Evolutionary conservation across 805 yeast species (phyloP).

Genomic region (Candida mattraensis): DNA sequence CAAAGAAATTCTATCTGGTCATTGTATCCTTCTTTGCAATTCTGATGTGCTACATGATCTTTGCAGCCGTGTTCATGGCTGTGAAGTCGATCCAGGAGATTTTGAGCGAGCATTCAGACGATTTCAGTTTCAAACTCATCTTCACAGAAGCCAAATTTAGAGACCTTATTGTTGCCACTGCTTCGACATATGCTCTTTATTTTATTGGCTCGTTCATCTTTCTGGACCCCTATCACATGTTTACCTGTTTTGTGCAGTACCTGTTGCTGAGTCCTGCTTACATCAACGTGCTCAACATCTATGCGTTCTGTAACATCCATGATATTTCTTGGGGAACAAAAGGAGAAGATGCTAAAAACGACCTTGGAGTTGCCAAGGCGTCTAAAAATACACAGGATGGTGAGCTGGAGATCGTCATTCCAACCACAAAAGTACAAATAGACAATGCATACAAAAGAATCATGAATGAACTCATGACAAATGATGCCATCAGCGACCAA

Average conservation of each 20-base stretch:
- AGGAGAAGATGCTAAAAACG: constrained; percentile 72
- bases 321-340: constrained; percentile 98
- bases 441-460: constrained; percentile 71
- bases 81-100: constrained; percentile 54
- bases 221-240: constrained; percentile 90
- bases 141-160: constrained; percentile 73
- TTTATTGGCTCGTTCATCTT: constrained; percentile 75
- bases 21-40: constrained; percentile 82
- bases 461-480: constrained; percentile 54
- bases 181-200: constrained; percentile 81
- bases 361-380: constrained; percentile 78
- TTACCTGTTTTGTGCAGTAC: constrained; percentile 84
- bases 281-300: constrained; percentile 86
- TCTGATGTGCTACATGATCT: constrained; percentile 83
- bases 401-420: constrained; percentile 67
- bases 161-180: constrained; percentile 82
- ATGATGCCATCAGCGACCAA: constrained; percentile 28
- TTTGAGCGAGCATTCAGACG: constrained; percentile 34
- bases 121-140: constrained; percentile 44
- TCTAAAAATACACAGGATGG: constrained; percentile 53
- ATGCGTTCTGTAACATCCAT: constrained; percentile 94
- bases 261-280: constrained; percentile 83
- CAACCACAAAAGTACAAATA: constrained; percentile 74
- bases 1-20: constrained; percentile 70
- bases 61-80: constrained; percentile 82